Conservation (phyloP, 148 eudicot species). For the Euryodendron excelsum region DNA sequence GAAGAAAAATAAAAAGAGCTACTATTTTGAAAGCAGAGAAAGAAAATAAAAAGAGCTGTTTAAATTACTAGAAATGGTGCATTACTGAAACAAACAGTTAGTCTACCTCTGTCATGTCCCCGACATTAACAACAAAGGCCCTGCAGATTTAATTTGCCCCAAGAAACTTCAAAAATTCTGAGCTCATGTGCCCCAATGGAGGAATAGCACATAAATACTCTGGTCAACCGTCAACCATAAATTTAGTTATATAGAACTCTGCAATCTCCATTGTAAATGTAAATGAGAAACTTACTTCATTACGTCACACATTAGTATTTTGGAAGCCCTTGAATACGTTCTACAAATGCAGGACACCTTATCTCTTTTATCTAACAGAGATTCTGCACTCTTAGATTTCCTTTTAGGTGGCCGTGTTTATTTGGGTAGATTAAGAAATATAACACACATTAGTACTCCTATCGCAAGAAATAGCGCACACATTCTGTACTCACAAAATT, state of each 20-base stretch:
- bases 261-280: background rate
- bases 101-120: conserved; percentile 84
- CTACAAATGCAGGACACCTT: too few species aligned
- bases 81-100: conserved; percentile 62
- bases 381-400: too few species aligned
- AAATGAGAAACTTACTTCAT: background rate
- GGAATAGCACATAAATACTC: background rate
- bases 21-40: background rate
- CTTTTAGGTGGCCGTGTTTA: too few species aligned
- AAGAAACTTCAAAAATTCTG: background rate
- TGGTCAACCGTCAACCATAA: background rate
- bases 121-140: conserved; percentile 70
- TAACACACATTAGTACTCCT: too few species aligned
- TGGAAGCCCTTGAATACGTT: too few species aligned
- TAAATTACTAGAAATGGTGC: background rate
- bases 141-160: conserved; percentile 35
- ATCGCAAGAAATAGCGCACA: too few species aligned
- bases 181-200: background rate
- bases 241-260: background rate
- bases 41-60: background rate
- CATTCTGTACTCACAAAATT: too few species aligned
- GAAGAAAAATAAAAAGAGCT: background rate
- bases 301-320: too few species aligned
- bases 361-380: too few species aligned
- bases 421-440: too few species aligned